These are phyloP conservation scores for Kurtzmaniella quercitrusa DNA, from an alignment of 1,139 yeast species.

Conservation along the genomic window DNA sequence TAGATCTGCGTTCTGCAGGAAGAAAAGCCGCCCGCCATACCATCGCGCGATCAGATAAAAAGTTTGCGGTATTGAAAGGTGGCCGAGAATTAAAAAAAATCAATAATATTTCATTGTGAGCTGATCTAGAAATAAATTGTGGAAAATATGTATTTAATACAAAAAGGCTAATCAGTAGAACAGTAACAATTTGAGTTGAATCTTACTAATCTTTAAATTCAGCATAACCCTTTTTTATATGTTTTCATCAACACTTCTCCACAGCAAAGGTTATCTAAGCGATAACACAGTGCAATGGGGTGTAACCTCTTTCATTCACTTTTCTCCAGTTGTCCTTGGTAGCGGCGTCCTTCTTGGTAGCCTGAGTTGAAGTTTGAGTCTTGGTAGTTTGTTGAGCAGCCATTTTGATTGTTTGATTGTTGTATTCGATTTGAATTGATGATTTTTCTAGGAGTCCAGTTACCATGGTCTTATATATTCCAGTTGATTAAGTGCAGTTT, in stretches of 20 bases:
- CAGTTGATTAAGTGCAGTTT: neutral
- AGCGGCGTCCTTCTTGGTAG: neutral
- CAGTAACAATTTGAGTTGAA: neutral
- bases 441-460: neutral
- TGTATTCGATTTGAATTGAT: neutral
- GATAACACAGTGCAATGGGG: neutral
- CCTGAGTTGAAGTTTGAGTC: constrained; percentile 1
- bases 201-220: neutral
- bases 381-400: constrained; percentile 3
- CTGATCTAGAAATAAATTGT: no score
- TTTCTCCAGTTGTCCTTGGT: constrained; percentile 2
- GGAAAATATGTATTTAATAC: neutral
- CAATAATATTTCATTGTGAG: no score
- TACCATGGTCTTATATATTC: neutral
- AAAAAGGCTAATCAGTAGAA: neutral
- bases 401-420: neutral
- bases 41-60: no score
- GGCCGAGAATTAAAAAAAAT: no score
- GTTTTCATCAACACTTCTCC: neutral
- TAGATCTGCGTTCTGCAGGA: neutral
- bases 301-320: neutral
- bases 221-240: neutral
- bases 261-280: neutral
- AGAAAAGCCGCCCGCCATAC: no score
- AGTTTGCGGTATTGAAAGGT: no score